Evolutionary conservation across 163 green algal genomes (phyloP), one percentile per base, ranked within the genome.

Genomic region (Scenedesmus sp.): DNA sequence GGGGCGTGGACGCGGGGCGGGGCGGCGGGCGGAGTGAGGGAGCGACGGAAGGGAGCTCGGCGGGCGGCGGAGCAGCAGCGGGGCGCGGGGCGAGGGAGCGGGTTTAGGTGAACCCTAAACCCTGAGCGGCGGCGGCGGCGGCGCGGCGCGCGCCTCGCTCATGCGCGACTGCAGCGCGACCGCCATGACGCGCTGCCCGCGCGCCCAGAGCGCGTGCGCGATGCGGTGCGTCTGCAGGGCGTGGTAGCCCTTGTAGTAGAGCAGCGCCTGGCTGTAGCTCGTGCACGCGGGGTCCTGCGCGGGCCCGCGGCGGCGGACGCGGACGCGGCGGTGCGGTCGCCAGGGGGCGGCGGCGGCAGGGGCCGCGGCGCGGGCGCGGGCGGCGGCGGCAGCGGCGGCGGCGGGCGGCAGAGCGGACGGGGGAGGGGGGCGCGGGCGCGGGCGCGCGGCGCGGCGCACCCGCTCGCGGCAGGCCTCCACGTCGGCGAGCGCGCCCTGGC

Each of bases 181-280:
- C 1, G 96, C 94, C 83, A 99, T 91, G 13, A 95, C 83, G 13
- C 77, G 81, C 69, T 92, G 85, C 2, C 93, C 92, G 3, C 85
- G 57, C 1, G 78, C 62, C 94, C 94, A 99, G 67, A 99, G 82
- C 39, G 80, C 75, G 81, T 99, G 91, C 17, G 94, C 90, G 51
- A 98, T 93, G 47, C 96, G 88, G 66, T 99, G 94, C 44, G 89
- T 84, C 80, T 97, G 92, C 3, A 98, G 84, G 13, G 94, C 94
- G 58, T 98, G 93, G 77, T 96, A 99, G 33, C 96, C 96, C 75
- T 98, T 98, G 84, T 92, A 97, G 87, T 97, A 95, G 34, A 99
- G 87, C 74, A 99, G 81, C 4, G 91, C 92, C 33, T 93, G 87
- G 48, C 76, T 89, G 84, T 95, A 96, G 6, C 69, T 78, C 33